Conservation (phyloP, 441 rosid species). For the Pelargonium citronellum region DNA sequence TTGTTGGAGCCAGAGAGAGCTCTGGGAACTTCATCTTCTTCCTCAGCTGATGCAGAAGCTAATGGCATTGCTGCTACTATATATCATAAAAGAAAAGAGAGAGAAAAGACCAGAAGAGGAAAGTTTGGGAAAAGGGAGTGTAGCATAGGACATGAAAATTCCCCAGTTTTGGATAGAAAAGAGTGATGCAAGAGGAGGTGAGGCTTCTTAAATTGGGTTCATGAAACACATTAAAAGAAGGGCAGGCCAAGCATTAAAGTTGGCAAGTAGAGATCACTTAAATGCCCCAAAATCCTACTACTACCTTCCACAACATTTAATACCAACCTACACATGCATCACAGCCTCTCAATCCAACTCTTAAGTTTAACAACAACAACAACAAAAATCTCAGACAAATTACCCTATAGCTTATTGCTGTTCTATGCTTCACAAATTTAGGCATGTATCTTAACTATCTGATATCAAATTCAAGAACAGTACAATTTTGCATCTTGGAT, state of each 20-base stretch:
- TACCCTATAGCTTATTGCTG: too few relatives aligned
- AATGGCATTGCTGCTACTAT: too few relatives aligned
- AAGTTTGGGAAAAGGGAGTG: constrained; percentile 1
- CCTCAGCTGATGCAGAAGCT: too few relatives aligned
- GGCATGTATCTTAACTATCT: too few relatives aligned
- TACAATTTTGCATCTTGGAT: too few relatives aligned
- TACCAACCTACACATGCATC: constrained; percentile 26
- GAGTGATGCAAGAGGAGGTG: constrained; percentile 22
- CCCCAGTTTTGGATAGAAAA: not conserved
- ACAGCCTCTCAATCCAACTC: constrained; percentile 8
- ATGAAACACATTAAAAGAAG: constrained; percentile 41
- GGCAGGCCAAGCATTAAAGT: constrained; percentile 46
- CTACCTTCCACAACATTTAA: constrained; percentile 23
- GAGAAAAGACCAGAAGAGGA: constrained; percentile 4
- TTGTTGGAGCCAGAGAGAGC: constrained; percentile 38
- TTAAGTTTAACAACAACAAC: not conserved
- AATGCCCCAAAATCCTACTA: constrained; percentile 34
- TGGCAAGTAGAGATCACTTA: constrained; percentile 43
- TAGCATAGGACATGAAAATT: constrained; percentile 3
- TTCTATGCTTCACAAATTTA: too few relatives aligned
- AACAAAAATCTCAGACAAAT: too few relatives aligned
- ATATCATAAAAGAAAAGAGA: not conserved
- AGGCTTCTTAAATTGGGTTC: constrained; percentile 35
- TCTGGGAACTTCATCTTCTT: constrained; percentile 36
- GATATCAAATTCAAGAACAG: too few relatives aligned